phyloP scores from a whole-genome alignment of 352 stramenopile genomes.

The Phytopythium chamaehyphon region DNA sequence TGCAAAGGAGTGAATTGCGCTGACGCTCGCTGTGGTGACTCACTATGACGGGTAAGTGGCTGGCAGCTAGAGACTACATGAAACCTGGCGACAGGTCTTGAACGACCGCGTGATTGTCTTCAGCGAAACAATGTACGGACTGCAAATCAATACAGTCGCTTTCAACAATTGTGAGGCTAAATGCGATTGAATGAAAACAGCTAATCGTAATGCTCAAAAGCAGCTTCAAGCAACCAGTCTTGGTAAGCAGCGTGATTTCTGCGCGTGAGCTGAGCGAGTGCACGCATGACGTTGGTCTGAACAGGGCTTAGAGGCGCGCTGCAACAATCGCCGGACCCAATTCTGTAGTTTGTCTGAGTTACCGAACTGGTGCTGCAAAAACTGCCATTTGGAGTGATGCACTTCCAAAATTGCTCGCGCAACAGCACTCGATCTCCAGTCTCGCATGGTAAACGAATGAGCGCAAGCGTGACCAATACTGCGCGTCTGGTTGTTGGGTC shows the following conservation, averaged over 20 bases:
- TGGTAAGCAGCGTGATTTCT: not conserved
- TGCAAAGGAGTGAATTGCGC: too few species aligned
- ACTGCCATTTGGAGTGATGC: not conserved
- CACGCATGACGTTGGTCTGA: not conserved
- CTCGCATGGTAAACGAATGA: not conserved
- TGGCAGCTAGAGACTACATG: too few species aligned
- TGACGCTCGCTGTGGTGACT: too few species aligned
- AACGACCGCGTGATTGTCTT: too few species aligned
- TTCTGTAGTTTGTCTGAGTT: not conserved
- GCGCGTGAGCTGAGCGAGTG: not conserved
- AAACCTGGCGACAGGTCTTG: too few species aligned
- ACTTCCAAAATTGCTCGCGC: not conserved
- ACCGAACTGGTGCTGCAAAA: not conserved
- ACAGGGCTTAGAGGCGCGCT: too few species aligned
- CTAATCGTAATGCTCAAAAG: too few species aligned
- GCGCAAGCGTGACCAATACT: not conserved
- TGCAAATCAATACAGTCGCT: too few species aligned
- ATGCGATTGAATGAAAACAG: too few species aligned
- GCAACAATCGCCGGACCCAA: not conserved
- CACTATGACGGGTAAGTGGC: too few species aligned
- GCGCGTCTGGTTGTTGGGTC: not conserved
- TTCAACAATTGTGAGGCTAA: too few species aligned
- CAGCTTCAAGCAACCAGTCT: conserved; percentile 3
- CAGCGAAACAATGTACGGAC: too few species aligned
- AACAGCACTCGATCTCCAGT: not conserved